Percentiles rank a stretch among this genome's conserved stretches.
These are phyloP conservation scores for Beta corolliflora DNA, from an alignment of 179 eudicot genomes.

Conservation along the genomic window DNA sequence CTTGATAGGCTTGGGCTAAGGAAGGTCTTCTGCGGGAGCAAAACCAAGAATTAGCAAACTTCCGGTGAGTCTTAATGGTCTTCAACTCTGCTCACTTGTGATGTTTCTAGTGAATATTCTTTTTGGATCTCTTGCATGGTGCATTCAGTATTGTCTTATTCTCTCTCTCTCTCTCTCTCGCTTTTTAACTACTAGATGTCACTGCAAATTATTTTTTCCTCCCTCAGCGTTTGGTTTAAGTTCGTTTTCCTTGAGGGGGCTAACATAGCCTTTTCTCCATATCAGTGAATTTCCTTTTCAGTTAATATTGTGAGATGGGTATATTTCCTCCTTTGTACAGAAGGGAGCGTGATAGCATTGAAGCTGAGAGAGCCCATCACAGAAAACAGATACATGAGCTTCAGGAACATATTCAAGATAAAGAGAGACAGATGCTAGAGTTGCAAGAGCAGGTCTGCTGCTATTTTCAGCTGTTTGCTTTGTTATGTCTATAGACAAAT, in stretches of 20 bases:
- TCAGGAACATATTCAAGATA: slow-evolving; percentile 91
- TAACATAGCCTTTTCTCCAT: background rate
- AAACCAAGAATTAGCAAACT: slow-evolving; percentile 77
- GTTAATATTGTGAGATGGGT: background rate
- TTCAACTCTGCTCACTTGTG: background rate
- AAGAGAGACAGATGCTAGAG: slow-evolving; percentile 83
- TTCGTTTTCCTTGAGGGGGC: background rate
- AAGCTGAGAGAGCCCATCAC: slow-evolving; percentile 91
- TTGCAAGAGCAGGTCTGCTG: slow-evolving; percentile 92
- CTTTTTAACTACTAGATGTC: too few species aligned
- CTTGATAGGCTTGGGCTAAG: slow-evolving; percentile 96
- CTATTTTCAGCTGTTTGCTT: background rate
- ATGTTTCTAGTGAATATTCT: background rate
- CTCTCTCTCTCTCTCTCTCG: background rate
- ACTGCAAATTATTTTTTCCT: background rate
- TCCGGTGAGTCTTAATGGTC: slow-evolving; percentile 52
- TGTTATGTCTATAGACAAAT: background rate
- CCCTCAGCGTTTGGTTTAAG: background rate
- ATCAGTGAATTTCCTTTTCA: background rate
- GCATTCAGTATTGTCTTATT: background rate
- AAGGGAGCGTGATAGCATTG: slow-evolving; percentile 88
- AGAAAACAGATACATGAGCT: slow-evolving; percentile 89
- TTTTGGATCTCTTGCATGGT: background rate
- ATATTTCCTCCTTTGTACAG: slow-evolving; percentile 37
- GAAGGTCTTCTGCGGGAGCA: slow-evolving; percentile 94